phyloP scores from a whole-genome alignment of 2,329 filamentous ascomycete species.

The Arthrobotrys musiformis region DNA sequence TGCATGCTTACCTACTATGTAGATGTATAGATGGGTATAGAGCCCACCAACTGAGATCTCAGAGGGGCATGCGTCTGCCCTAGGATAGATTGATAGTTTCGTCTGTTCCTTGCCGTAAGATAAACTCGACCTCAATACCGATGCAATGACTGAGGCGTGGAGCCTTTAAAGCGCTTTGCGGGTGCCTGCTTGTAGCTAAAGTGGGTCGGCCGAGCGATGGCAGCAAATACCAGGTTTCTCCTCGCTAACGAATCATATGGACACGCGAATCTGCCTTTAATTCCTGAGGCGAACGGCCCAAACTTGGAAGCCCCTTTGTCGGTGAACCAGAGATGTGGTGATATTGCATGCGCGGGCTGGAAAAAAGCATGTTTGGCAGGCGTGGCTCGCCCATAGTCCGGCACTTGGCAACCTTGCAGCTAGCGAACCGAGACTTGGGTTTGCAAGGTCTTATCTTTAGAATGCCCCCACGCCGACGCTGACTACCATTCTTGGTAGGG shows the following conservation, averaged over 20 bases:
- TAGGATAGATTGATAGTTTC: background rate
- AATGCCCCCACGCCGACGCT: conserved; percentile 34
- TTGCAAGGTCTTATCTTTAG: conserved; percentile 38
- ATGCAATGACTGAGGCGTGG: background rate
- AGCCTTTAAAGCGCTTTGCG: background rate
- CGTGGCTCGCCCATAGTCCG: conserved; percentile 27
- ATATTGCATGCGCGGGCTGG: conserved; percentile 4
- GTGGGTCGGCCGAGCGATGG: background rate
- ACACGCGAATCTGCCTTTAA: conserved; percentile 10
- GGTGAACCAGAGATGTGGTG: conserved; percentile 11
- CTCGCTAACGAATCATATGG: conserved; percentile 21
- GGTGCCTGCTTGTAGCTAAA: background rate
- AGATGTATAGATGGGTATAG: conserved; percentile 12
- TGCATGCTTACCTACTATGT: conserved; percentile 12
- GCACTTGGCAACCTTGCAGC: conserved; percentile 37
- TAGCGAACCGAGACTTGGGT: conserved; percentile 35
- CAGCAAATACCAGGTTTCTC: background rate
- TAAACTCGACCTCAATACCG: background rate
- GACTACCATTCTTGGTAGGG: conserved; percentile 36
- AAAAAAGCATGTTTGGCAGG: conserved; percentile 14
- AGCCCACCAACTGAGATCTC: conserved; percentile 14
- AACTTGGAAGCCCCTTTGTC: background rate
- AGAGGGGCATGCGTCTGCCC: conserved; percentile 10
- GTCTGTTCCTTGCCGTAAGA: conserved; percentile 4
- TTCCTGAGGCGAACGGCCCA: background rate